Conservation (phyloP, 2,329 filamentous ascomycete genomes). For the Bipolaris sorokiniana region DNA sequence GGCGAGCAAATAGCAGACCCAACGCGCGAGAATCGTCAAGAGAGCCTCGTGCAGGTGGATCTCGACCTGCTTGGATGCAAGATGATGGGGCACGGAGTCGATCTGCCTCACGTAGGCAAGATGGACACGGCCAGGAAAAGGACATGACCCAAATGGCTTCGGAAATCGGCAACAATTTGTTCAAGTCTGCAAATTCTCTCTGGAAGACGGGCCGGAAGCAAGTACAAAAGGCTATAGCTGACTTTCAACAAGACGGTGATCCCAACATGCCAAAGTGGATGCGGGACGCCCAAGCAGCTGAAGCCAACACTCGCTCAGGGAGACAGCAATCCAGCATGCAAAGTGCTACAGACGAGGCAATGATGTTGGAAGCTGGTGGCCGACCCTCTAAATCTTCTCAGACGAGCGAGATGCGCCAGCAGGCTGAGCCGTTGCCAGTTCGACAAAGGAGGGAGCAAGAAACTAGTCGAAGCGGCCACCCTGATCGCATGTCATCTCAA, state of each 20-base stretch:
- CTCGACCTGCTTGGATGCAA: slow-evolving; percentile 68
- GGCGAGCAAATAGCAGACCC: slow-evolving; percentile 32
- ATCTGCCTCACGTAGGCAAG: slow-evolving; percentile 56
- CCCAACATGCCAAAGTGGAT: slow-evolving; percentile 93
- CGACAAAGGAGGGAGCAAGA: slow-evolving; percentile 36
- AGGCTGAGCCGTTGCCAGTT: slow-evolving; percentile 28
- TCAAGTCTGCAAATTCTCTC: slow-evolving; percentile 92
- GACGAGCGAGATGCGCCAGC: slow-evolving; percentile 32
- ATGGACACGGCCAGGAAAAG: slow-evolving; percentile 64
- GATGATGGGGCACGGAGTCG: slow-evolving; percentile 59
- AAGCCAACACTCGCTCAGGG: slow-evolving; percentile 31
- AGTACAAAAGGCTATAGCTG: slow-evolving; percentile 87
- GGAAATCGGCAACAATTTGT: slow-evolving; percentile 79
- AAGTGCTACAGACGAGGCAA: slow-evolving; percentile 62
- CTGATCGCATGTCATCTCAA: slow-evolving; percentile 49
- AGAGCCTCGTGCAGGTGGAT: slow-evolving; percentile 41
- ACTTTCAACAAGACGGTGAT: slow-evolving; percentile 77
- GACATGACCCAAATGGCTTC: slow-evolving; percentile 83
- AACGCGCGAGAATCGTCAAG: slow-evolving; percentile 45
- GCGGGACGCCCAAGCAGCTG: slow-evolving; percentile 67
- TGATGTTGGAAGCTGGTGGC: slow-evolving; percentile 75
- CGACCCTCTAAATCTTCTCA: slow-evolving; percentile 57
- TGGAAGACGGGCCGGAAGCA: slow-evolving; percentile 97
- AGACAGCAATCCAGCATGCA: slow-evolving; percentile 31
- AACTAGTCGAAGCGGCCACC: slow-evolving; percentile 32